Evolutionary conservation across 257 asterid genomes (phyloP).

Genomic region (Primulina huaijiensis): DNA sequence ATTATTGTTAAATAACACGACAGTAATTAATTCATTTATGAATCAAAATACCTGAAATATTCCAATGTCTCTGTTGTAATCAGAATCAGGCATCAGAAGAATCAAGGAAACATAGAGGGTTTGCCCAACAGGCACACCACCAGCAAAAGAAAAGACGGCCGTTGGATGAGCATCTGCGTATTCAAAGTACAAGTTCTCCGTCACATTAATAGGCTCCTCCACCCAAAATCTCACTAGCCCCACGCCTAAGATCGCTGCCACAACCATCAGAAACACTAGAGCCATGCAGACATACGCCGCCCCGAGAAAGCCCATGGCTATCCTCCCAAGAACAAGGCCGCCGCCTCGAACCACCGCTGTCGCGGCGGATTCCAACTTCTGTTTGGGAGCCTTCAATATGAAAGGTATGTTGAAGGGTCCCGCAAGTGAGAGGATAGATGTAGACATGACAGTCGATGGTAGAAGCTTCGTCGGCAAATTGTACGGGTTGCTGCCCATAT

Average conservation of each 20-base stretch:
- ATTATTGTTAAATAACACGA: too few species aligned
- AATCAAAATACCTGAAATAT: slow-evolving; percentile 55
- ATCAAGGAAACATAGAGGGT: slow-evolving; percentile 57
- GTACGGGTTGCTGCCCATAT: too few species aligned
- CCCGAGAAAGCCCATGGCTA: slow-evolving; percentile 56
- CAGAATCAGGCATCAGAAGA: slow-evolving; percentile 82
- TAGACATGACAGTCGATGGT: slow-evolving; percentile 10
- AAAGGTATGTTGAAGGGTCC: slow-evolving; percentile 29
- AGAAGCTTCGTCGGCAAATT: too few species aligned
- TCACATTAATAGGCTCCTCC: slow-evolving; percentile 62
- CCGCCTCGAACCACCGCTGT: slow-evolving; percentile 15
- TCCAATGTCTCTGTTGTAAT: slow-evolving; percentile 77
- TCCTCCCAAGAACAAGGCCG: slow-evolving; percentile 36
- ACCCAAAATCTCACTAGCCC: slow-evolving; percentile 57
- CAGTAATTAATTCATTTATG: too few species aligned
- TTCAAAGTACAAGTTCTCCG: slow-evolving; percentile 56
- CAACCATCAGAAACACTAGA: slow-evolving; percentile 32
- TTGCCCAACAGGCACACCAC: slow-evolving; percentile 56
- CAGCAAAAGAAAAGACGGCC: slow-evolving; percentile 41
- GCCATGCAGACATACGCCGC: slow-evolving; percentile 57
- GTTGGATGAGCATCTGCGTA: slow-evolving; percentile 56
- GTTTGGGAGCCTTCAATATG: slow-evolving; percentile 12
- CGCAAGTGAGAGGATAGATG: slow-evolving; percentile 22
- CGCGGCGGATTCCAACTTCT: slow-evolving; percentile 18
- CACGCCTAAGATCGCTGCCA: slow-evolving; percentile 55